Conservation (phyloP, 129 eudicot species). For the Flaveria robusta region DNA sequence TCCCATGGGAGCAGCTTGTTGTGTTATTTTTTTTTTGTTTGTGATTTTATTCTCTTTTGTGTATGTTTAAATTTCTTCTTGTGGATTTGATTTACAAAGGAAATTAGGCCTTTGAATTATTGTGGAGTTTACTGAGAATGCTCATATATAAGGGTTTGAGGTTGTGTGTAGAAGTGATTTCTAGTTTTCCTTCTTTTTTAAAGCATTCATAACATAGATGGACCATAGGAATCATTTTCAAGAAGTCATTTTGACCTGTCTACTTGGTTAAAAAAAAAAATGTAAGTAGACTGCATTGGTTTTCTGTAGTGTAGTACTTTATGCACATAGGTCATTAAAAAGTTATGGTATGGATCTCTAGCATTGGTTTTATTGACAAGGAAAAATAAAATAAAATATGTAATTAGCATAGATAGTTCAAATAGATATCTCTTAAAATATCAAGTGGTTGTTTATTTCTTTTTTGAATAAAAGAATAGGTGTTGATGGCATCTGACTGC, state of each 20-base stretch:
- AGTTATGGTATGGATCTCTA: neutral
- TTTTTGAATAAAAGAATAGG: neutral
- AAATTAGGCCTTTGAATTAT: neutral
- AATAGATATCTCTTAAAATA: slow-evolving; percentile 1
- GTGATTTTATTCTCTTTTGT: neutral
- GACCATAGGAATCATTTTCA: neutral
- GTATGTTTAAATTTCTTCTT: neutral
- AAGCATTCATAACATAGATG: neutral
- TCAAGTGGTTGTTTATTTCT: neutral
- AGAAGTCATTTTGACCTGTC: neutral
- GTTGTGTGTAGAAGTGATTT: neutral
- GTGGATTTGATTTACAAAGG: neutral
- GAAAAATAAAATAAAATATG: neutral
- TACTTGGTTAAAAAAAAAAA: no score
- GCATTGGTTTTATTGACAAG: slow-evolving; percentile 3
- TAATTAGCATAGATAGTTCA: neutral
- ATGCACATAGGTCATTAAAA: neutral
- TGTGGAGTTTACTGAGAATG: neutral
- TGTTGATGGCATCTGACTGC: neutral
- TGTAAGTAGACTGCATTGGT: neutral
- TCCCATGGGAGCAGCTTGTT: neutral
- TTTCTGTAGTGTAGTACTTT: neutral
- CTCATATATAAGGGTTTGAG: neutral
- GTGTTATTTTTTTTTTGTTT: neutral
- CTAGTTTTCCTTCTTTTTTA: neutral